Conservation (phyloP, 2,329 filamentous ascomycete genomes). For the Scedosporium apiospermum region DNA sequence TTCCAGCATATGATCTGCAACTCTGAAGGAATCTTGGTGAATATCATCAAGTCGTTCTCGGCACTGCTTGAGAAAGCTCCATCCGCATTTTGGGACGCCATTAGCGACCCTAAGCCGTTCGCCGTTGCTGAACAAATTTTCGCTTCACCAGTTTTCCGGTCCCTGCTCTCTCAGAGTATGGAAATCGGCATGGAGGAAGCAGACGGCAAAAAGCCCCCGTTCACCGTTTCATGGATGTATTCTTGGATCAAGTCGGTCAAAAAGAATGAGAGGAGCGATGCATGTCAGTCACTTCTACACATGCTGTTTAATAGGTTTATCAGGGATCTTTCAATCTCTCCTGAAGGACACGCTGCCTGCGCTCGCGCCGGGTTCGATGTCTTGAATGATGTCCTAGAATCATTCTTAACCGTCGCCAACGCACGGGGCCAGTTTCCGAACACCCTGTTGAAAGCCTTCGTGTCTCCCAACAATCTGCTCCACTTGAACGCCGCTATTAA, state of each 20-base stretch:
- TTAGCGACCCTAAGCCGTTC: conserved; percentile 70
- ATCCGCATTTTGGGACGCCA: conserved; percentile 78
- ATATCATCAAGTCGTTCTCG: conserved; percentile 61
- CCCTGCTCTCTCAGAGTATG: conserved; percentile 52
- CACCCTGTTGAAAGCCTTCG: conserved; percentile 23
- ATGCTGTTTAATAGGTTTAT: conserved; percentile 61
- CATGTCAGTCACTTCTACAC: conserved; percentile 68
- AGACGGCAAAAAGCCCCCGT: conserved; percentile 23
- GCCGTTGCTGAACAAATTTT: conserved; percentile 80
- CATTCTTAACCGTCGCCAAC: conserved; percentile 37
- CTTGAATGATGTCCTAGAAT: conserved; percentile 45
- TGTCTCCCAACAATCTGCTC: conserved; percentile 45
- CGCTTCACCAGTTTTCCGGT: conserved; percentile 55
- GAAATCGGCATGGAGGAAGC: conserved; percentile 18
- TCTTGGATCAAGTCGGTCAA: conserved; percentile 72
- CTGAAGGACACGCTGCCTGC: conserved; percentile 50
- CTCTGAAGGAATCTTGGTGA: conserved; percentile 50
- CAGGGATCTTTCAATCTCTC: conserved; percentile 42
- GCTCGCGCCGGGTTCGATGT: conserved; percentile 55
- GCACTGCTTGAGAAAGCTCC: conserved; percentile 66
- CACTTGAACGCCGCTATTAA: conserved; percentile 58
- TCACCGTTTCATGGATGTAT: conserved; percentile 69
- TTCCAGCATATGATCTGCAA: conserved; percentile 45
- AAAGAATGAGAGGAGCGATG: conserved; percentile 65
- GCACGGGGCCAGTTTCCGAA: conserved; percentile 8